A percentile compares a stretch with the other conserved stretches of the same genome.
Conservation (phyloP, 2,329 filamentous ascomycete species). For the Furcasterigmium furcatum region DNA sequence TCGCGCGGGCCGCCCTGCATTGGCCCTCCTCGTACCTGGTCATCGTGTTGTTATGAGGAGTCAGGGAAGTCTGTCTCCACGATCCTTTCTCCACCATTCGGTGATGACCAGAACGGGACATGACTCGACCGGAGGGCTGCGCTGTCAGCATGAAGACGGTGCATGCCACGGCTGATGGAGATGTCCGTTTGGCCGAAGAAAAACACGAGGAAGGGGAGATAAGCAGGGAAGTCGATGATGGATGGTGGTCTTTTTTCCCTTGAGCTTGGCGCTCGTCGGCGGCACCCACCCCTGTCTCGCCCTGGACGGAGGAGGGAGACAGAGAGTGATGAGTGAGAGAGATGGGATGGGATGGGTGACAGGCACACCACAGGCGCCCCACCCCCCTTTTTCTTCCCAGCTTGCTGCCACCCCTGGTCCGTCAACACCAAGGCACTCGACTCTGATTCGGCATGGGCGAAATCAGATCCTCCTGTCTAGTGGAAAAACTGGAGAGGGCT, state of each 20-base stretch:
- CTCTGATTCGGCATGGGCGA: neutral
- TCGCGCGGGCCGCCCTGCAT: too few relatives aligned
- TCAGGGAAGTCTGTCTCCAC: too few relatives aligned
- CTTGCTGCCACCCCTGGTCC: neutral
- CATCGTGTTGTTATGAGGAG: too few relatives aligned
- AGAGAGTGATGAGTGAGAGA: neutral
- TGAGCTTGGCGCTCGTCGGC: neutral
- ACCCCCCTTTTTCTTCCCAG: neutral
- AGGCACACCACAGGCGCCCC: neutral
- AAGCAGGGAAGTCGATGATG: neutral
- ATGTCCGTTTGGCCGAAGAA: too few relatives aligned
- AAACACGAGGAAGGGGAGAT: neutral
- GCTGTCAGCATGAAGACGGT: too few relatives aligned
- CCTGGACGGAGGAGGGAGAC: neutral
- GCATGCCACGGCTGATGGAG: too few relatives aligned
- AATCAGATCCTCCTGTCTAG: slow-evolving; percentile 1
- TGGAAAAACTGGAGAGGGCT: neutral
- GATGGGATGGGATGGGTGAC: too few relatives aligned
- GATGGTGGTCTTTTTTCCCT: neutral
- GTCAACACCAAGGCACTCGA: neutral
- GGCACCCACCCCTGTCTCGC: neutral
- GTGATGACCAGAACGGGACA: too few relatives aligned
- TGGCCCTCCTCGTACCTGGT: too few relatives aligned
- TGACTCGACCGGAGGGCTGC: too few relatives aligned
- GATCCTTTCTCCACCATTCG: too few relatives aligned